These are phyloP conservation scores for Cladosporium sp. DNA, from an alignment of 2,329 filamentous ascomycete genomes.

Conservation along the genomic window DNA sequence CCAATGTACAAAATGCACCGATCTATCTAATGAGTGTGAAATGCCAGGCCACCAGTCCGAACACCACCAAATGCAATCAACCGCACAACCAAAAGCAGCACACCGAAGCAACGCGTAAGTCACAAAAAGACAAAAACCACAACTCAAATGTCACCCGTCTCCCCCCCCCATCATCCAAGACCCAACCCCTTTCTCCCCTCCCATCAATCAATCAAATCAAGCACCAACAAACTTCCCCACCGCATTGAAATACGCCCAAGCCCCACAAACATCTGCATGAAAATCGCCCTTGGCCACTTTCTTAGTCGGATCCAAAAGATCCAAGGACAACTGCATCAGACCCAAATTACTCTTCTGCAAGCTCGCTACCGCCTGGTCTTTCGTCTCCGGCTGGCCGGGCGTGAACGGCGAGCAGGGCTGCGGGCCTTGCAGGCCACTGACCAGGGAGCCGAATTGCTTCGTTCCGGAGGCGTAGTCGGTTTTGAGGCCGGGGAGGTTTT, in stretches of 20 bases:
- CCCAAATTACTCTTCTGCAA: conserved; percentile 4
- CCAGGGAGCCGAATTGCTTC: conserved; percentile 1
- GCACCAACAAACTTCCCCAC: conserved; percentile 4
- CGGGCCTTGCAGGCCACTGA: conserved; percentile 2
- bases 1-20: too few species aligned
- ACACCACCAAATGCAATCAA: too few species aligned
- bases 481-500: neutral
- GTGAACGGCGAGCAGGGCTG: conserved; percentile 10
- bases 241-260: conserved; percentile 6
- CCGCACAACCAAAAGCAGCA: too few species aligned
- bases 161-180: too few species aligned
- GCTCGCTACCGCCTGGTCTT: conserved; percentile 2
- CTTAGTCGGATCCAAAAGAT: conserved; percentile 1
- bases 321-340: conserved; percentile 2
- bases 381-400: neutral
- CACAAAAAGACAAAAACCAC: too few species aligned
- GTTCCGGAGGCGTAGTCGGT: neutral
- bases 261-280: conserved; percentile 7
- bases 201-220: too few species aligned
- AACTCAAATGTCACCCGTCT: too few species aligned
- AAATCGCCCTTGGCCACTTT: conserved; percentile 2
- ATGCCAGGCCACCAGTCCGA: too few species aligned
- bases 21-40: too few species aligned
- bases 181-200: neutral
- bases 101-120: too few species aligned